Base-by-base conservation (phyloP, 139 green algal genomes). In the Tetradesmus obliquus region DNA sequence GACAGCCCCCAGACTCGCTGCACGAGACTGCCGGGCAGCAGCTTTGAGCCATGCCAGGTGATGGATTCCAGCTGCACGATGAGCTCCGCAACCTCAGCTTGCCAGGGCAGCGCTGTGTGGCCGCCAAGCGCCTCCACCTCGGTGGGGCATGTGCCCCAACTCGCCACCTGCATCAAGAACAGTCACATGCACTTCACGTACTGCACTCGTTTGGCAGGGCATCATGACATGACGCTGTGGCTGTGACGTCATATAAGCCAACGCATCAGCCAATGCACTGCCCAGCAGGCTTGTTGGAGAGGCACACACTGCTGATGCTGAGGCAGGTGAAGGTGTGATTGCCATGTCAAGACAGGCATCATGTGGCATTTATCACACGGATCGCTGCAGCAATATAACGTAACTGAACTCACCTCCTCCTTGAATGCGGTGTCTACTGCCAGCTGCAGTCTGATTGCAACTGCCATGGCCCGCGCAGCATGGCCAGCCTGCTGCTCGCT, bases 61-160 rank as follows among this genome's bases (percentile, higher is more conserved):
- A 84, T 9, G 4, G 45, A 57, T 32, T 84, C 24, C 45, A 84
- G 79, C 79, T 84, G 79, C 32, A 84, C 45, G 6, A n/a, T n/a
- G 20, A 84, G 79, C 79, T 84, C 79, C 22, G 79, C 79, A 84
- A 57, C 24, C 45, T 84, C 79, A n/a, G 79, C 79, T 5, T 84
- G 32, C 79, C 79, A 84, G 20, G 79, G 79, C 45, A 84, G 24
- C n/a, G 72, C 72, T 53, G 72, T 72, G 62, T 72, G 62, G 10
- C 62, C 62, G 10, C 7, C 62, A 20, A 19, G 7, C 10, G 62
- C 10, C 62, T 72, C 62, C 17, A 19, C 10, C 7, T 5, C 3
- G 10, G 10, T 72, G 8, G 62, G 62, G 62, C 62, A 72, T 5
- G 2, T 10, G 62, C 62, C 62, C 62, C 62, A 72, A 22, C 10